Base-by-base conservation (phyloP, 192 early-diverging fungal species). In the Entomortierella beljakovae region DNA sequence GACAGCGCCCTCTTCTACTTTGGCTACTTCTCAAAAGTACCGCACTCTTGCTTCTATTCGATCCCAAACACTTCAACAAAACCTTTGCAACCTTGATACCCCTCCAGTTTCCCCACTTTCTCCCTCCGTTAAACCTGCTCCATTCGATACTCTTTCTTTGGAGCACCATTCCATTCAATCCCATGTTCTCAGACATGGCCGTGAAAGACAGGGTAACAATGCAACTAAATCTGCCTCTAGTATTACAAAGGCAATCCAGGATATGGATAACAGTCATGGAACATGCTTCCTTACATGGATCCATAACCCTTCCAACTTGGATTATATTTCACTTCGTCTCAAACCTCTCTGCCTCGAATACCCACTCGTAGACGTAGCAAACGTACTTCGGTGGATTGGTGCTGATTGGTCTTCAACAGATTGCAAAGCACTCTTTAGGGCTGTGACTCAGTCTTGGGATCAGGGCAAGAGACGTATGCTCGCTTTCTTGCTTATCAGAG, bases 381-480 rank as follows among this genome's bases (percentile, higher is more conserved):
- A 71, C 33, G 79, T 81, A 22, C 56, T 81, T n/a, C 69, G 79
- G 8, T 81, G 79, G 79, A 81, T 81, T 50, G 79, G 70, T 3
- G 53, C 63, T 7, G 79, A 81, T 53, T 81, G 79, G 79, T 68
- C 69, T 22, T 72, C 79, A 0, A 16, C 58, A 2, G 70, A 81
- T 31, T 71, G 70, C 61, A 81, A 81, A 34, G 68, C 69, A 22
- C 68, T 81, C 8, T 81, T 81, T 42, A 55, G 79, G 25, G 70
- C 70, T 9, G 64, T 81, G 20, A 81, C 79, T 37, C 65, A 71
- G 38, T 68, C 57, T 16, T 81, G 79, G 79, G 79, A 81, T 23
- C 59, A 65, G 25, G 57, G 52, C 52, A 81, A 72, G 48, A 48
- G 79, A 26, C 64, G 79, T 29, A 71, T 81, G 58, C 29, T 81